Base-by-base conservation (phyloP, 202 grass and related monocot genomes). In the Tripidium arundinaceum region DNA sequence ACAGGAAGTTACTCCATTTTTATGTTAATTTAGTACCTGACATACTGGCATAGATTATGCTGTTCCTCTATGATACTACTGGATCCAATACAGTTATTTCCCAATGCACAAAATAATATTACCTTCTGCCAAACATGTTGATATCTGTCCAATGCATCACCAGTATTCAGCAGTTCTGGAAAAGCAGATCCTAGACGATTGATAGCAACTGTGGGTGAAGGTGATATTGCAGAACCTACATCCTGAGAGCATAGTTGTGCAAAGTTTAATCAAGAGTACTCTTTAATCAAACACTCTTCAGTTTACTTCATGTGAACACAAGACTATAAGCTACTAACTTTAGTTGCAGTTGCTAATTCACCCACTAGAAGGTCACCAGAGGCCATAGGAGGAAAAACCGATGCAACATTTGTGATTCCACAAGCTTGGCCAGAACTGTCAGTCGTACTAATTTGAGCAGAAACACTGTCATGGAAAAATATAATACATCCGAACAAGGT, bases 61-160 rank as follows among this genome's bases (percentile, higher is more conserved):
- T 22, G 28, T 72, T 62, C 36, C 55, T 55, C 39, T 22, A 65
- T 46, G 27, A 15, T 33, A 76, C 28, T 24, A 68, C 9, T 58
- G 18, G 36, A 47, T 34, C 31, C 60, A 86, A 65, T 52, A 59
- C 27, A 79, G 16, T 62, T 72, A 58, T 11, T 15, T 72, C 42
- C 0, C 0, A 18, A 45, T 58, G 24, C 14, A 74, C 61, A 59
- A 31, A 40, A 42, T 24, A 65, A 45, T 52, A 31, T 55, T 91
- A 98, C 95, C 92, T 98, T 98, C 61, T 93, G 92, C 76, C 82
- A 84, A 81, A 98, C 86, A 84, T 88, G 92, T 78, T 87, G 89
- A 71, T 98, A 98, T 74, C 46, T 92, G 7, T 94, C 95, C 79
- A 98, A 77, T 28, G 86, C 92, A 27, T 93, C 92, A 11, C 84